These are phyloP conservation scores for Asterochloris erici DNA, from an alignment of 139 green algal genomes.

Conservation along the genomic window DNA sequence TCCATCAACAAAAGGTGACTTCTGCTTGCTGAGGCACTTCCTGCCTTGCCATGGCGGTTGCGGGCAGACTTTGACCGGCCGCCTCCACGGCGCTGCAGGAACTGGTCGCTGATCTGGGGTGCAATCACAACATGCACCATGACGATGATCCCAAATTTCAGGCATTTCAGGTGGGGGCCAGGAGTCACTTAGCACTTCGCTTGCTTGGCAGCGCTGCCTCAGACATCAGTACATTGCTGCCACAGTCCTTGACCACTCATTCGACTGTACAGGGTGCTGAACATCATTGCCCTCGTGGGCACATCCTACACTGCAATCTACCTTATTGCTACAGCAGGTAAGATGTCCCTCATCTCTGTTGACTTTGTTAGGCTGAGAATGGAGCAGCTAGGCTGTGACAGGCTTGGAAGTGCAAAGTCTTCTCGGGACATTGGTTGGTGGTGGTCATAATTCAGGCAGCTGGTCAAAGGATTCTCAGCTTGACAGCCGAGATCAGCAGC, in stretches of 20 bases:
- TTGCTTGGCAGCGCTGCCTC: no score
- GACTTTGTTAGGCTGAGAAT: background rate
- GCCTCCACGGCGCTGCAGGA: constrained; percentile 1
- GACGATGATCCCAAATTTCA: constrained; percentile 19
- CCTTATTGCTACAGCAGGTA: constrained; percentile 11
- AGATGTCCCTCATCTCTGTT: background rate
- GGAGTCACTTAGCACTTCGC: no score
- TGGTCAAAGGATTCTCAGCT: no score
- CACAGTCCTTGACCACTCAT: no score
- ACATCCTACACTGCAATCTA: constrained; percentile 18
- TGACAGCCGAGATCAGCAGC: no score
- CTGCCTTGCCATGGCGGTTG: background rate
- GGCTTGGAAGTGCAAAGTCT: no score
- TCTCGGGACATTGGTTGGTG: no score
- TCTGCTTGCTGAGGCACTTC: background rate
- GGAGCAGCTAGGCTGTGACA: no score
- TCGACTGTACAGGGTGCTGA: background rate
- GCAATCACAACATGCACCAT: constrained; percentile 7
- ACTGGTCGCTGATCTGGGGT: constrained; percentile 16
- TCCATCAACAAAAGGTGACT: background rate
- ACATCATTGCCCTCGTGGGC: constrained; percentile 18
- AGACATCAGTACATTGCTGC: no score
- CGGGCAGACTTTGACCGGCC: background rate
- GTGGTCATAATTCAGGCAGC: no score
- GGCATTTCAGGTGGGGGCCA: constrained; percentile 1